A percentile compares a stretch with the other conserved stretches of the same genome.
phyloP scores from a whole-genome alignment of 192 early-diverging fungal species.

The Spinellus fusiger region DNA sequence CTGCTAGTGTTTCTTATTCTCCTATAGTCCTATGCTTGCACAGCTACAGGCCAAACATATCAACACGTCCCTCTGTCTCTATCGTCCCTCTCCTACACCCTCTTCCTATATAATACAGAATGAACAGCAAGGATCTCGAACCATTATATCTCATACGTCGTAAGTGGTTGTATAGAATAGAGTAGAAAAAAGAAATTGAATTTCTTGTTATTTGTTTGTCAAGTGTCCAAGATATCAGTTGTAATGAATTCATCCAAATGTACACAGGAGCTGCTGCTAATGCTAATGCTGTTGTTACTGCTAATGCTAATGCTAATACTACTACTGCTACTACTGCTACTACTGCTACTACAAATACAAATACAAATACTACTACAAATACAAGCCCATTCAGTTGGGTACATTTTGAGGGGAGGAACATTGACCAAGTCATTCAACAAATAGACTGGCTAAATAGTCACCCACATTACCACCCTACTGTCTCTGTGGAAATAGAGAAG shows the following conservation, averaged over 20 bases:
- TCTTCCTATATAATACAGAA: slow-evolving; percentile 56
- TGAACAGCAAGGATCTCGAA: slow-evolving; percentile 41
- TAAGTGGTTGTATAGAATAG: slow-evolving; percentile 3
- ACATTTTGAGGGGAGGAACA: slow-evolving; percentile 64
- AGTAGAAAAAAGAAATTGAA: background rate
- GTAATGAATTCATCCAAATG: slow-evolving; percentile 44
- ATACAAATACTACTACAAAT: too few relatives aligned
- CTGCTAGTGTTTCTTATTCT: background rate
- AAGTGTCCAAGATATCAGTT: slow-evolving; percentile 52
- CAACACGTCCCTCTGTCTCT: slow-evolving; percentile 40
- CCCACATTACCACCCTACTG: slow-evolving; percentile 43
- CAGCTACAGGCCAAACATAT: slow-evolving; percentile 36
- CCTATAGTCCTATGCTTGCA: slow-evolving; percentile 27
- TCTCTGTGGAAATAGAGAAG: slow-evolving; percentile 69
- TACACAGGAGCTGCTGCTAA: slow-evolving; percentile 3
- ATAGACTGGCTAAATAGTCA: slow-evolving; percentile 43
- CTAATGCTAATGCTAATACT: too few relatives aligned
- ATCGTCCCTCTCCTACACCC: slow-evolving; percentile 21
- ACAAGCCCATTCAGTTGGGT: slow-evolving; percentile 45
- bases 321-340: too few relatives aligned
- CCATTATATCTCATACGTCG: slow-evolving; percentile 58
- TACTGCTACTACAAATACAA: slow-evolving; percentile 10
- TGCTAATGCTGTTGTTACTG: too few relatives aligned
- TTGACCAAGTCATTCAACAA: slow-evolving; percentile 42
- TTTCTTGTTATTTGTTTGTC: background rate